Conservation (phyloP, 2,329 filamentous ascomycete genomes). For the Colletotrichum eleusines region DNA sequence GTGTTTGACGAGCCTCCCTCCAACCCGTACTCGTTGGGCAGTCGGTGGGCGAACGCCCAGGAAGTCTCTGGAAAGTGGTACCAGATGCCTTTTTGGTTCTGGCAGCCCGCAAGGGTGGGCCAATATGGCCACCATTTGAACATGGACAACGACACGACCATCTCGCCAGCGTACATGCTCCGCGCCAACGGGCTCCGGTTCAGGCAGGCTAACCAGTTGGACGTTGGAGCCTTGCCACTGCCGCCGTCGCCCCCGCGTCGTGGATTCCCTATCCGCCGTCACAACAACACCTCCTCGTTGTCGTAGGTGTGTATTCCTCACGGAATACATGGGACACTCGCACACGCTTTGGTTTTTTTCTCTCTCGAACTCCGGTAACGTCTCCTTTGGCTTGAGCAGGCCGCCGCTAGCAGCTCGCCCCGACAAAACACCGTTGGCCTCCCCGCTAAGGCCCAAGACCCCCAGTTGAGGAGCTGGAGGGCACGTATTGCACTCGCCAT, state of each 20-base stretch:
- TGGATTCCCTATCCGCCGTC: too few species aligned
- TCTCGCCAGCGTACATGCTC: background rate
- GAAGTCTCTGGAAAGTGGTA: background rate
- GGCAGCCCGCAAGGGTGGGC: background rate
- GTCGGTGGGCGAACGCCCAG: background rate
- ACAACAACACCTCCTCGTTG: too few species aligned
- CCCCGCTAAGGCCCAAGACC: conserved; percentile 2
- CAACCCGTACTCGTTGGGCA: background rate
- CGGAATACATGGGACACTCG: background rate
- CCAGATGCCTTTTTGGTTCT: background rate
- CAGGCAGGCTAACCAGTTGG: too few species aligned
- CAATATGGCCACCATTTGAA: background rate
- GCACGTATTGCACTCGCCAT: background rate
- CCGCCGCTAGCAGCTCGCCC: background rate
- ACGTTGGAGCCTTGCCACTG: background rate
- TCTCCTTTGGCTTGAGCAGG: conserved; percentile 4
- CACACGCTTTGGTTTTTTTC: background rate
- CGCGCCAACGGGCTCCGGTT: too few species aligned
- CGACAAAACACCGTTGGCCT: background rate
- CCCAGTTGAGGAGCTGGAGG: conserved; percentile 3
- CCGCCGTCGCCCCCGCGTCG: too few species aligned
- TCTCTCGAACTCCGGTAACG: background rate
- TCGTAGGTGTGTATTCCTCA: background rate
- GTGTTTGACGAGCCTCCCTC: background rate
- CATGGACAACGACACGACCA: background rate